Conservation (phyloP, 208 protist genomes). For the Porcisia deanei region DNA sequence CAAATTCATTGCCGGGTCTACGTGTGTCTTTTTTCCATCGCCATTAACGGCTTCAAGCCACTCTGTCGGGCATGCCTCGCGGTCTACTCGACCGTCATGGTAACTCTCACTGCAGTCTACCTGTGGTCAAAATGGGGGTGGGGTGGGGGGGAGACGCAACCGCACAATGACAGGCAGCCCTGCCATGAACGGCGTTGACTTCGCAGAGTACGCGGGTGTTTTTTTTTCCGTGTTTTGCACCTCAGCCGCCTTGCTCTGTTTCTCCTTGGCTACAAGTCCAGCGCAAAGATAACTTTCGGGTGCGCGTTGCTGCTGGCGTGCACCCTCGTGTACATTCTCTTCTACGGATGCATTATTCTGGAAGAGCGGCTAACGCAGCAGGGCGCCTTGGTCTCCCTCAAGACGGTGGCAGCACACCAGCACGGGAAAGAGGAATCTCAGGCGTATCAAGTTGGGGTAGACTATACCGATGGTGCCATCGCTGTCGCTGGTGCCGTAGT, state of each 20-base stretch:
- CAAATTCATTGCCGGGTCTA: neutral
- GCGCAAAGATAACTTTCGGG: slow-evolving; percentile 26
- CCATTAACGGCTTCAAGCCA: neutral
- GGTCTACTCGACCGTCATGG: slow-evolving; percentile 23
- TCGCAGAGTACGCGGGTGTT: slow-evolving; percentile 31
- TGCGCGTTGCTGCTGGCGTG: slow-evolving; percentile 29
- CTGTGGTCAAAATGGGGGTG: slow-evolving; percentile 16
- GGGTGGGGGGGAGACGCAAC: slow-evolving; percentile 5
- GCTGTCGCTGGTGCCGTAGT: slow-evolving; percentile 8
- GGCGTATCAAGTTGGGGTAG: slow-evolving; percentile 9
- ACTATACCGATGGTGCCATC: slow-evolving; percentile 16
- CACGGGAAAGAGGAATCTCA: slow-evolving; percentile 1
- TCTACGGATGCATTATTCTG: slow-evolving; percentile 28
- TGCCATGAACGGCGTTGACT: slow-evolving; percentile 13
- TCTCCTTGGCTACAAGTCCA: slow-evolving; percentile 8
- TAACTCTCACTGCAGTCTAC: slow-evolving; percentile 17
- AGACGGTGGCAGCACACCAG: slow-evolving; percentile 7
- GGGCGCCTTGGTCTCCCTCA: neutral
- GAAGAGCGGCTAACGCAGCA: slow-evolving; percentile 9
- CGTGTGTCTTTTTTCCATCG: neutral
- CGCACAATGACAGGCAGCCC: neutral
- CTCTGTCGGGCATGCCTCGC: slow-evolving; percentile 19
- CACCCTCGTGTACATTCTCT: slow-evolving; percentile 40
- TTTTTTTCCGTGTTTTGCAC: slow-evolving; percentile 21
- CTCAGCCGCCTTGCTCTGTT: slow-evolving; percentile 13